Evolutionary conservation across 352 stramenopile species (phyloP), one percentile per base, ranked within the genome.

Genomic region (Globisporangium emineosum): DNA sequence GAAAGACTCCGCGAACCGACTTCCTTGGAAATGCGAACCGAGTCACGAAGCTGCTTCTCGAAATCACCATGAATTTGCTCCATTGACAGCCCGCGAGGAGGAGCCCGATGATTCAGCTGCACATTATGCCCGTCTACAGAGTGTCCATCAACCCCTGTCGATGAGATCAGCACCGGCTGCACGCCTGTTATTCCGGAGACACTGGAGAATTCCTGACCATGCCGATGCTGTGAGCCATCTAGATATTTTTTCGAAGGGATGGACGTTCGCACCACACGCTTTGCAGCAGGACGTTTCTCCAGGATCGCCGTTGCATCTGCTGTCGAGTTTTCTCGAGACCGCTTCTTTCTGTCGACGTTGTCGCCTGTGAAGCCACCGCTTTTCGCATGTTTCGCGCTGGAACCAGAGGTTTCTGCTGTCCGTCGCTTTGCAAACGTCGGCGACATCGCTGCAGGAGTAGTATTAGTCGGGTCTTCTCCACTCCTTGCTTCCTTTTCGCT

Each of bases 171-270:
- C 27, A 60, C 42, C 3, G 53, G 64, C 25, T 62, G 54, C 5
- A 13, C 49, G 12, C n/a, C 27, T 15, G 45, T 27, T 5, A 45
- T 29, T 13, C 27, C 45, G 0, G 65, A n/a, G n/a, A n/a, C n/a
- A n/a, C n/a, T n/a, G n/a, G n/a, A 66, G n/a, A 64, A 72, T 12
- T 81, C 74, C 21, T 69, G 72, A 13, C 47, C 49, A 35, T 73
- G 72, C 23, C 70, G 71, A 29, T 75, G 72, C 53, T 78, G 72
- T 30, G 56, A 62, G 8, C 37, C 47, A 17, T 68, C 65, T 65
- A 83, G 68, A 73, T 85, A 87, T 55, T 85, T 87, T 55, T 37
- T 70, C 37, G 76, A 72, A 35, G 78, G 78, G 15, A 70, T 55
- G 1, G 76, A 75, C 1, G 75, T 83, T 42, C 75, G 70, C 29